A percentile compares a stretch with the other conserved stretches of the same genome.
These are phyloP conservation scores for Alternaria solani DNA, from an alignment of 2,329 filamentous ascomycete species.

Conservation along the genomic window DNA sequence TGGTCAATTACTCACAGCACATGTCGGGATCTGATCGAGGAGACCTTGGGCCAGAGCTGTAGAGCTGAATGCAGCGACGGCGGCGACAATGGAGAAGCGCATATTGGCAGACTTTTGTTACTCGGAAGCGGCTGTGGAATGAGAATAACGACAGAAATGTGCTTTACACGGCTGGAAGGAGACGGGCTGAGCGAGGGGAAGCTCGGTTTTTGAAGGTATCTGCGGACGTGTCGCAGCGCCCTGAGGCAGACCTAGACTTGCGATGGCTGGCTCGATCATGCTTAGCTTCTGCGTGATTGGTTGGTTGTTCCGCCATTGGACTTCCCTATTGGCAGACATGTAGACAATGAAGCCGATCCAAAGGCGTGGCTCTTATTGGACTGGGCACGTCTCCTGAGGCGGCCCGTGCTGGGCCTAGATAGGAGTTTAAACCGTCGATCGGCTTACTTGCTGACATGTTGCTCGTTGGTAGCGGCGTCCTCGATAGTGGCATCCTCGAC, in stretches of 20 bases:
- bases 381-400: rapidly evolving
- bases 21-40: slow-evolving; percentile 37
- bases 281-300: neutral
- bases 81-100: slow-evolving; percentile 38
- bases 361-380: neutral
- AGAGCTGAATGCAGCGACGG: slow-evolving; percentile 35
- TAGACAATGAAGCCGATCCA: neutral
- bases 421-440: neutral
- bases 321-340: neutral
- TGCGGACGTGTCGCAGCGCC: neutral
- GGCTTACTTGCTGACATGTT: neutral
- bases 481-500: neutral
- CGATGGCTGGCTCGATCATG: slow-evolving; percentile 2
- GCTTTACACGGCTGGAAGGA: neutral
- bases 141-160: neutral
- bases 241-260: neutral
- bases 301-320: neutral
- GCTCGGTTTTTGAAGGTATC: neutral
- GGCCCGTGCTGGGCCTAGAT: neutral
- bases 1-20: slow-evolving; percentile 29
- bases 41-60: slow-evolving; percentile 35
- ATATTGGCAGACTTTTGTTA: slow-evolving; percentile 18
- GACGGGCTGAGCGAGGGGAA: neutral
- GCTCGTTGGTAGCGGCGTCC: neutral
- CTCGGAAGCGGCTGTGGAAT: neutral